These are phyloP conservation scores for Rossbeevera mucosa DNA, from an alignment of 768 basidiomycete genomes.

Conservation along the genomic window DNA sequence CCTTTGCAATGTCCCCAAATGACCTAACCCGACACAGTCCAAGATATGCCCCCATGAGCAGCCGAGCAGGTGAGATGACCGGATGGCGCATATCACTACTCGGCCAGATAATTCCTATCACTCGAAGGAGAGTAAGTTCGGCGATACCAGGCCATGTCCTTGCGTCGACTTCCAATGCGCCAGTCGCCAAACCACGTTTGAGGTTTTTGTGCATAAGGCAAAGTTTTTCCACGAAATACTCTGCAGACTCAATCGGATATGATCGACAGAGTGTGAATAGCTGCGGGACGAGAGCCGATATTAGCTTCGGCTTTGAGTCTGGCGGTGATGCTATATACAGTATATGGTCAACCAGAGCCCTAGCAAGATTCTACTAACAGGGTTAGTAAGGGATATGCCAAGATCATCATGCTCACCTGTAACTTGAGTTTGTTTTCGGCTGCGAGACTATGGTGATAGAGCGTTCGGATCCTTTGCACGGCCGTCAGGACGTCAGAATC, in stretches of 20 bases:
- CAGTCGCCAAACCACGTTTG: conserved; percentile 70
- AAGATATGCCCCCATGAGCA: conserved; percentile 90
- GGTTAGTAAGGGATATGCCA: neutral
- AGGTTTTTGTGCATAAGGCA: conserved; percentile 93
- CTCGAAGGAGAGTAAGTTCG: conserved; percentile 76
- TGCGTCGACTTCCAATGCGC: conserved; percentile 52
- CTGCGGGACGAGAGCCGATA: conserved; percentile 71
- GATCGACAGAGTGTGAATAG: conserved; percentile 70
- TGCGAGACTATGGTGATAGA: conserved; percentile 90
- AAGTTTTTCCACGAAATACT: conserved; percentile 77
- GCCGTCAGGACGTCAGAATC: conserved; percentile 75
- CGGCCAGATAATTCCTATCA: conserved; percentile 83
- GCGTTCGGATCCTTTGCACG: conserved; percentile 81
- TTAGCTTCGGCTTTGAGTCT: conserved; percentile 51
- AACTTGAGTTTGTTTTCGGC: conserved; percentile 90
- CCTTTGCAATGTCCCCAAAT: conserved; percentile 71
- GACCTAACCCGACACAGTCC: conserved; percentile 77
- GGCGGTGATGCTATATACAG: conserved; percentile 69
- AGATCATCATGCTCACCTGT: conserved; percentile 51
- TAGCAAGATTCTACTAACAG: conserved; percentile 54
- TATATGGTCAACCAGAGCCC: conserved; percentile 84
- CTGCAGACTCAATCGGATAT: conserved; percentile 78
- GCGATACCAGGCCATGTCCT: conserved; percentile 87
- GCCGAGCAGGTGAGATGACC: conserved; percentile 78
- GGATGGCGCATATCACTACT: conserved; percentile 92